Base-by-base conservation (phyloP, 2,329 filamentous ascomycete genomes). In the Zymoseptoria tritici region DNA sequence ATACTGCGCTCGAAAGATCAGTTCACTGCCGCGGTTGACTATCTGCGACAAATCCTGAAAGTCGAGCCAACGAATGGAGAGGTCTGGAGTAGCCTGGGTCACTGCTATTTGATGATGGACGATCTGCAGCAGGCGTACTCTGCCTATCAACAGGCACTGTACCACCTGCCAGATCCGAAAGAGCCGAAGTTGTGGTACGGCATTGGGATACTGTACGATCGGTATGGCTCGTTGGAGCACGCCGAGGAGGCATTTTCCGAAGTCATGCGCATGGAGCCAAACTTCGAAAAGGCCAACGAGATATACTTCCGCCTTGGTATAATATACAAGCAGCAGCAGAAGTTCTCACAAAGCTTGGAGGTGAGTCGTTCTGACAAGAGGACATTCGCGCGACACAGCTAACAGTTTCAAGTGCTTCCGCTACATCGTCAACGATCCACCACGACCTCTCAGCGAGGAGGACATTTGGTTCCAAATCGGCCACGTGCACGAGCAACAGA, bases 401-500 rank as follows among this genome's bases (percentile, higher is more conserved):
- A 59, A 73, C 63, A 52, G 9, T 36, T 19, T 9, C 8, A 56
- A 97, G 90, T 97, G 94, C 80, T 99, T 99, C 80, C 94, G 94
- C 76, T 97, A 96, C 73, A 99, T 99, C 67, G 92, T 97, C 64
- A 88, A 85, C 67, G 92, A 96, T 57, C 93, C 94, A 26, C 94
- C 94, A 2, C 87, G 90, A 3, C 94, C 94, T 2, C 76, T 99
- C 68, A 97, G 92, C 0, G 92, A 97, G 74, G 93, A 97, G 75
- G 94, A 99, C 69, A 99, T 99, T 62, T 97, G 93, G 93, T 99
- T 99, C 79, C 94, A 99, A 76, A 97, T 99, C 71, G 94, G 94
- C 24, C 94, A 99, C 74, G 94, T 99, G 55, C 92, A 99, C 71
- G 94, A 99, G 73, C 94, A 97, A 71, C 93, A 97, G 76, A 97